Percentiles rank a stretch among this genome's conserved stretches.
Conservation (phyloP, 2,329 filamentous ascomycete species). For the Diaporthe ilicicola region DNA sequence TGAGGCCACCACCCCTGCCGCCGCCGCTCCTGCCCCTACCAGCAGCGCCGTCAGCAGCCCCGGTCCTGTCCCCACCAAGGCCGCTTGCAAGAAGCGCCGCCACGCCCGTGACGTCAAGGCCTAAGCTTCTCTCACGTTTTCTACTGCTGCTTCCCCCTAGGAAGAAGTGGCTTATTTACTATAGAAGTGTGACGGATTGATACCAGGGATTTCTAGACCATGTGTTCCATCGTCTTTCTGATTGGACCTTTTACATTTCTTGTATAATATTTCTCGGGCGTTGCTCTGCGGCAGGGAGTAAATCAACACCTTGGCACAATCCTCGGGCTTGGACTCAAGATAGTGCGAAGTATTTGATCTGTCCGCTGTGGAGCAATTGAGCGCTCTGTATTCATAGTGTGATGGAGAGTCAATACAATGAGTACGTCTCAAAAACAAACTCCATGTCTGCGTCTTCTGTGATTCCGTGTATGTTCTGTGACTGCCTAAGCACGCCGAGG, state of each 20-base stretch:
- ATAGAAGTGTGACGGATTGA: conserved; percentile 18
- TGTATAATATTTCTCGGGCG: conserved; percentile 30
- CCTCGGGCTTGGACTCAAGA: conserved; percentile 15
- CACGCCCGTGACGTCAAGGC: conserved; percentile 30
- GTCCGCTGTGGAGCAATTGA: not conserved
- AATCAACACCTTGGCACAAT: too few species aligned
- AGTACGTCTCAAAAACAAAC: conserved; percentile 19
- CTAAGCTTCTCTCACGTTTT: not conserved
- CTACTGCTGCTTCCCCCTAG: not conserved
- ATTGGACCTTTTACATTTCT: conserved; percentile 27
- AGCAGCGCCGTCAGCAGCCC: conserved; percentile 29
- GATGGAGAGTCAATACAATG: conserved; percentile 28
- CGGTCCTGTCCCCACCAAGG: conserved; percentile 26
- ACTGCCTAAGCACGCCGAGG: not conserved
- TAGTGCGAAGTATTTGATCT: not conserved
- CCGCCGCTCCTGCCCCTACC: conserved; percentile 33
- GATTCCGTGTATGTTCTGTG: not conserved
- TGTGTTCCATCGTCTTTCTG: conserved; percentile 12
- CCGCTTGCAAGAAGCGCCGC: conserved; percentile 30
- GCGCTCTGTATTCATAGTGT: conserved; percentile 25
- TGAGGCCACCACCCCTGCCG: conserved; percentile 30
- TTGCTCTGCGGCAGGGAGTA: not conserved
- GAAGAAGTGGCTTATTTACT: not conserved
- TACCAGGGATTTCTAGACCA: conserved; percentile 9
- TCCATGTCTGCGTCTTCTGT: not conserved